Base-by-base conservation (phyloP, 495 filamentous ascomycete species). In the Aspergillus sparsus region DNA sequence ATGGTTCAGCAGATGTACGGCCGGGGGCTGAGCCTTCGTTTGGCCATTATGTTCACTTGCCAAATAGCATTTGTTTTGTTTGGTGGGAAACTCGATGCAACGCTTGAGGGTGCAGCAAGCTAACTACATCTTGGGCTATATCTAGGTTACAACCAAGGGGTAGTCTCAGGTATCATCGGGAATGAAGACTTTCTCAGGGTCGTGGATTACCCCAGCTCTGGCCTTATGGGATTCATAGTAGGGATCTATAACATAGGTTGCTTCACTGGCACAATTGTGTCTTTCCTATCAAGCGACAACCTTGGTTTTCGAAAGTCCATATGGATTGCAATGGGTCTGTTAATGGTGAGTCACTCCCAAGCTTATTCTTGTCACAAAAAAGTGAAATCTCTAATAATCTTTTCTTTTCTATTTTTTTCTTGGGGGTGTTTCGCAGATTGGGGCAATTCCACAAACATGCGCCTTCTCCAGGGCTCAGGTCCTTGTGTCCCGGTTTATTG, bases 81-180 rank as follows among this genome's bases (percentile, higher is more conserved):
- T 57, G 76, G 70, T 74, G 32, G 35, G 57, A 46, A 11, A 42
- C 35, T 27, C 41, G 15, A 35, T 16, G 39, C 31, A 32, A 18
- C 50, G 45, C 32, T 35, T 52, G 47, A 57, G 39, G 21, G 41
- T 54, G 8, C 37, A 36, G 50, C 42, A 51, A 41, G 56, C 60
- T 66, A 35, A 66, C 56, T 12, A 50, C 35, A 12, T 35, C 32
- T 46, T 37, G 35, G 12, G 8, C 18, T 42, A 21, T 16, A 27
- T 55, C n/a, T 61, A 76, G 74, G 81, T 18, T 85, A 83, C 57
- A 82, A 85, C 50, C 82, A 85, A 66, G 82, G 80, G 55, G 76
- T 82, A 7, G 80, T 82, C 65, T 75, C 73, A 36, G 80, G 80
- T 31, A 77, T 83, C 49, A 70, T 79, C 21, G 72, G 70, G 42